A percentile compares a stretch with the other conserved stretches of the same genome.
phyloP scores from a whole-genome alignment of 2,329 filamentous ascomycete species.

The Coniella lustricola region DNA sequence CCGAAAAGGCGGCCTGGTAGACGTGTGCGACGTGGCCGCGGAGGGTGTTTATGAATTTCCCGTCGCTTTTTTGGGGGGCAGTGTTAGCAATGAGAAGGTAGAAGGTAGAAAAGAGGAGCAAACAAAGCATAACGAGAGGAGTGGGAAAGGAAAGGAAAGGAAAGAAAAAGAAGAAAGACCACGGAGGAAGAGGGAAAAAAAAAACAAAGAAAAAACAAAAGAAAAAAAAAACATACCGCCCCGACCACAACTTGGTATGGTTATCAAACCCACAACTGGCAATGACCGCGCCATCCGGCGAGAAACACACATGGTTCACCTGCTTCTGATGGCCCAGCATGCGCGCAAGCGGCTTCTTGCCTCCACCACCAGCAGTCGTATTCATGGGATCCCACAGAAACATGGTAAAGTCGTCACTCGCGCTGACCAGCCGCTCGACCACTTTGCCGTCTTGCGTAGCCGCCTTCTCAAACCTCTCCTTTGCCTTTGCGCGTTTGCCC shows the following conservation, averaged over 20 bases:
- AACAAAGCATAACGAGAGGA: too few relatives aligned
- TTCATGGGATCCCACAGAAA: conserved; percentile 84
- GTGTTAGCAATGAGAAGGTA: conserved; percentile 5
- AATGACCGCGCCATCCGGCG: conserved; percentile 79
- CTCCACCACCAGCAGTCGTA: too few relatives aligned
- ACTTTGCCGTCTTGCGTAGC: conserved; percentile 69
- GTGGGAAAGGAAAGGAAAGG: background rate
- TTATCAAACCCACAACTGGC: conserved; percentile 92
- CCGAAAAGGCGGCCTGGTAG: conserved; percentile 87
- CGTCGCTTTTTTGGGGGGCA: conserved; percentile 36
- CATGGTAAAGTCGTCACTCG: conserved; percentile 93
- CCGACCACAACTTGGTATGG: conserved; percentile 85
- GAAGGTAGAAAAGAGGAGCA: conserved; percentile 18
- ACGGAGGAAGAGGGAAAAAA: conserved; percentile 25
- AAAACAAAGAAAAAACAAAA: conserved; percentile 6
- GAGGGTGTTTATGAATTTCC: conserved; percentile 78
- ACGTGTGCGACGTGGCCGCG: conserved; percentile 85
- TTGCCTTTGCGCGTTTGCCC: conserved; percentile 67
- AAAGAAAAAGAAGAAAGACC: conserved; percentile 36
- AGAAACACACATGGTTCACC: conserved; percentile 93
- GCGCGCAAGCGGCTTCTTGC: conserved; percentile 78
- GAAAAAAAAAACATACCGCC: conserved; percentile 44
- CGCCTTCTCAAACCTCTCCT: conserved; percentile 77
- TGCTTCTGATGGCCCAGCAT: conserved; percentile 94
- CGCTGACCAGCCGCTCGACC: conserved; percentile 79